Base-by-base conservation (phyloP, 2,329 filamentous ascomycete species). In the Aureobasidium leucospermi region DNA sequence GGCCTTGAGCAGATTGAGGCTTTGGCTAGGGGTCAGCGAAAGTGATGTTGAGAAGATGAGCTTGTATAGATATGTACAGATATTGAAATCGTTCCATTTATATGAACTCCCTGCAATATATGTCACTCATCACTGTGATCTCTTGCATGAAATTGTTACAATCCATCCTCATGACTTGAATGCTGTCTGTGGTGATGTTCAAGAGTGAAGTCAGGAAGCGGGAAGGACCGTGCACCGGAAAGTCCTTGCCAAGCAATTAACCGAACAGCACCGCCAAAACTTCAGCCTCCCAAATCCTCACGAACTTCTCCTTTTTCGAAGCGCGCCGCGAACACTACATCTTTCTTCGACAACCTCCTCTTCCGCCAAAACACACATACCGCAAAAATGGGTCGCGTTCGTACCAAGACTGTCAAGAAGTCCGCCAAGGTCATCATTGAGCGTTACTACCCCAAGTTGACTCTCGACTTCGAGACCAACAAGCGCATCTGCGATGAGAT, bases 401-500 rank as follows among this genome's bases (percentile, higher is more conserved):
- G 79, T 65, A 81, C 79, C 62, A 81, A 77, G 83, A 87, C 85
- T 70, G 85, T 88, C 74, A 88, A 88, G 82, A 86, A 87, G 79
- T 88, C 86, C 84, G 92, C 94, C 83, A 99, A 99, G 89, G 91
- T 96, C 85, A 93, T 97, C 83, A 97, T 99, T 81, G 92, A 96
- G 88, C 86, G 89, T 69, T 95, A 94, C 85, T 95, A 72, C 68
- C 94, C 94, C 76, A 91, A 90, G 81, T 85, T 99, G 78, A 96
- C 92, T 67, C 90, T 97, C 75, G 94, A 99, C 84, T 99, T 99
- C 83, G 94, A 99, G 88, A 96, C 90, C 86, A 96, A 96, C 89
- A 96, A 96, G 89, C 85, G 91, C 74, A 95, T 97, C 75, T 97
- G 94, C 84, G 94, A 97, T 91, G 94, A 99, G 83, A 94, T 99